Evolutionary conservation across 139 green algal species (phyloP), one percentile per base, ranked within the genome.

Genomic region (Chlorella sorokiniana): DNA sequence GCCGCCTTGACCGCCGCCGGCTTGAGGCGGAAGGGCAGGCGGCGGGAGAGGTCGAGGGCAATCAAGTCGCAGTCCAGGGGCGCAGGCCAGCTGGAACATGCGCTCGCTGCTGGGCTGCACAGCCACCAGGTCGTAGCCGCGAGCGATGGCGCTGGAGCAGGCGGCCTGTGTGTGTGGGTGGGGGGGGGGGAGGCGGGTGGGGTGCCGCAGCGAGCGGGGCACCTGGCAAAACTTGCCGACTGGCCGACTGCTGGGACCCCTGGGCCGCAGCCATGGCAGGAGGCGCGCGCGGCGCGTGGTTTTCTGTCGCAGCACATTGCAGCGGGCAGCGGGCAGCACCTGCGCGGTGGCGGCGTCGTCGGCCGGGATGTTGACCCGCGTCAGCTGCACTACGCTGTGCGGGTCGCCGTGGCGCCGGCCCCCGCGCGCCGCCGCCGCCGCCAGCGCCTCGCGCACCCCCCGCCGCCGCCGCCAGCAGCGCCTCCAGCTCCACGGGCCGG

Each of bases 1-100:
- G 92, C 92, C 0, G 86, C 64, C 52, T 87, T 78, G 4, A 94
- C 35, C 0, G 76, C 3, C 4, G 69, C 40, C 11, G 84, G 81
- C 37, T 83, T 77, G 69, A 93, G 86, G 70, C 87, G 85, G 71
- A 89, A 88, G 11, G 82, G 74, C 44, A 90, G 64, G 33, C 88
- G 83, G 29, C 82, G 72, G 0, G 62, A 54, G 18, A 94, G 61
- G 78, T 94, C 88, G 40, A 95, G 70, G 1, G 29, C 59, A 27
- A 95, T 89, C n/a, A 94, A 71, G 69, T 95, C 92, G 29, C 90
- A 77, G 8, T 92, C 84, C 61, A 94, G 72, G 88, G 33, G 64
- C 86, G 72, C 91, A 94, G 0, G 88, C 88, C 87, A 91, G 84
- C 75, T 62, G 25, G 69, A 79, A 81, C 41, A 69, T 72, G 4